Evolutionary conservation across 371 early-diverging fungal genomes (phyloP).

Genomic region (Rhizopus microsporus): DNA sequence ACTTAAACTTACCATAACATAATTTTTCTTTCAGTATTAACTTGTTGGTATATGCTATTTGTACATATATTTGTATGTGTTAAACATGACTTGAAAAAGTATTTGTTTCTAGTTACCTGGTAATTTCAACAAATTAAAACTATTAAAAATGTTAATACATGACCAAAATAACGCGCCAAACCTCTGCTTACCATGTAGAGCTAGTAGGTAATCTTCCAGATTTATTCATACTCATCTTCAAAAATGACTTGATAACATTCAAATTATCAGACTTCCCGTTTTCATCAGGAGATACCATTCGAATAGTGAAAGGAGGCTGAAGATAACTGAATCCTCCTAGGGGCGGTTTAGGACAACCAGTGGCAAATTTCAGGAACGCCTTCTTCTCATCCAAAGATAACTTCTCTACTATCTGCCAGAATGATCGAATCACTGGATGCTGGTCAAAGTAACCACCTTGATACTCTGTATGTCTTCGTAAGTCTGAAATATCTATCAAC

Average conservation of each 20-base stretch:
- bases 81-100: neutral
- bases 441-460: slow-evolving; percentile 79
- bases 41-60: slow-evolving; percentile 53
- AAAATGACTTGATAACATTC: slow-evolving; percentile 47
- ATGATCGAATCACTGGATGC: slow-evolving; percentile 72
- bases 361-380: slow-evolving; percentile 83
- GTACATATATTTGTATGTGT: neutral
- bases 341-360: slow-evolving; percentile 87
- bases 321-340: slow-evolving; percentile 85
- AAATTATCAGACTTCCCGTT: slow-evolving; percentile 13
- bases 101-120: slow-evolving; percentile 50
- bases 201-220: slow-evolving; percentile 56
- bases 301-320: slow-evolving; percentile 71
- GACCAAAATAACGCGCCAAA: neutral
- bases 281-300: slow-evolving; percentile 48
- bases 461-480: slow-evolving; percentile 82
- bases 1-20: slow-evolving; percentile 42
- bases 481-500: slow-evolving; percentile 65
- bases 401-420: slow-evolving; percentile 80
- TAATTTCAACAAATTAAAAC: slow-evolving; percentile 90
- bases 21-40: slow-evolving; percentile 55
- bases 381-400: slow-evolving; percentile 67
- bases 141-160: slow-evolving; percentile 45
- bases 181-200: slow-evolving; percentile 45
- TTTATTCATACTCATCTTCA: slow-evolving; percentile 42